Percentiles rank a stretch among this genome's conserved stretches.
Evolutionary conservation across 129 eudicot genomes (phyloP).

Genomic region (Artemisia annua): DNA sequence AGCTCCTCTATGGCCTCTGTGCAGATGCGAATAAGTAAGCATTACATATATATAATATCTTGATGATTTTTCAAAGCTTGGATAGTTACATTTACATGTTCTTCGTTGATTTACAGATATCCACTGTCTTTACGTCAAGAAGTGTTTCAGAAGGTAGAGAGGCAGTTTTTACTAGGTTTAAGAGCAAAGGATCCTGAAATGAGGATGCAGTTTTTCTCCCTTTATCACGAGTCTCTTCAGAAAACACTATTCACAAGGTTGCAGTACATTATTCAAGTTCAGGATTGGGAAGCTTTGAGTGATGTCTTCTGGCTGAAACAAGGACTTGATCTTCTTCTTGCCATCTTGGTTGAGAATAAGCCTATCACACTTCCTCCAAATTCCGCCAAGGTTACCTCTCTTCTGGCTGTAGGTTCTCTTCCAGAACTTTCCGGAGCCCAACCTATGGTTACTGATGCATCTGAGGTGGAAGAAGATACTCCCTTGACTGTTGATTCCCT

Average conservation of each 20-base stretch:
- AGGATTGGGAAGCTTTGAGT: constrained; percentile 97
- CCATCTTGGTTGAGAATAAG: constrained; percentile 89
- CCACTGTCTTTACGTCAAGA: constrained; percentile 79
- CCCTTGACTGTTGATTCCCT: constrained; percentile 84
- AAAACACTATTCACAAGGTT: constrained; percentile 82
- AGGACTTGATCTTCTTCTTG: constrained; percentile 99
- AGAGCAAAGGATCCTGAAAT: constrained; percentile 94
- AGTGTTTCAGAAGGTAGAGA: constrained; percentile 92
- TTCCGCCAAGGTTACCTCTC: constrained; percentile 82
- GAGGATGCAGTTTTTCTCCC: constrained; percentile 76
- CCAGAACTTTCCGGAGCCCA: constrained; percentile 61
- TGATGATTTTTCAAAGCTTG: constrained; percentile 11
- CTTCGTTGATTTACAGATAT: constrained; percentile 52
- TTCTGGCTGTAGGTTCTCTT: constrained; percentile 50
- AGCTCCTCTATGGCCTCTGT: constrained; percentile 94
- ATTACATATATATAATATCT: neutral
- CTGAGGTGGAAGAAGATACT: constrained; percentile 70
- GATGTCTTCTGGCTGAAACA: constrained; percentile 99
- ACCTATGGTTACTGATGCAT: constrained; percentile 63
- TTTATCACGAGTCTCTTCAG: constrained; percentile 90
- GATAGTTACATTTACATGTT: neutral
- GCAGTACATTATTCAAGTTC: constrained; percentile 90
- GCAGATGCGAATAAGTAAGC: constrained; percentile 84
- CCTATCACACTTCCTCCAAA: constrained; percentile 98
- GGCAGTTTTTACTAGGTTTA: constrained; percentile 84